Conservation (phyloP, 768 basidiomycete species). For the Mycena galopus region DNA sequence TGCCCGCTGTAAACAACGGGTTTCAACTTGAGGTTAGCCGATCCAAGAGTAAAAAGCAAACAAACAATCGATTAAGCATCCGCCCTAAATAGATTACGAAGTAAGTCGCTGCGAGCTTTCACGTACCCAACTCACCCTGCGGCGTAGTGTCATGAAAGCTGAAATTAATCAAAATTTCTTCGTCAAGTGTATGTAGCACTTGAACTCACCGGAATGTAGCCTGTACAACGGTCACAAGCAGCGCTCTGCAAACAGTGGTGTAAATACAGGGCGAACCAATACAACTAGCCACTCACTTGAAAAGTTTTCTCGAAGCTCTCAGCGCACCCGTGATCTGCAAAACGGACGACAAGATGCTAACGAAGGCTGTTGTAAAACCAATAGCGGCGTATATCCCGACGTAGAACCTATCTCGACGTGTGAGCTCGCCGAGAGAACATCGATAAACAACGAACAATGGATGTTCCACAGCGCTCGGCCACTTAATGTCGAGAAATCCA, state of each 20-base stretch:
- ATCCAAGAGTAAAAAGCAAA: not conserved
- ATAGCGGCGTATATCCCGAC: conserved; percentile 76
- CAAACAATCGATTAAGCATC: conserved; percentile 83
- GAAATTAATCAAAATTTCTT: not conserved
- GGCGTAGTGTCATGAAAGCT: conserved; percentile 72
- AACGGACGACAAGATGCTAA: conserved; percentile 20
- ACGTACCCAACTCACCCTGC: conserved; percentile 59
- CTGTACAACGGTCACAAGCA: conserved; percentile 78
- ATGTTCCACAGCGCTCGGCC: conserved; percentile 67
- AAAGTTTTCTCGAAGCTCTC: conserved; percentile 60
- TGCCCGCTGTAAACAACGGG: conserved; percentile 18
- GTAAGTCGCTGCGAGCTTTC: not conserved
- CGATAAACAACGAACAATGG: conserved; percentile 58
- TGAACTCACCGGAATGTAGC: conserved; percentile 86
- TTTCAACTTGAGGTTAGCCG: not conserved
- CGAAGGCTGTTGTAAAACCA: conserved; percentile 44
- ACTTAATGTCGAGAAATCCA: conserved; percentile 46
- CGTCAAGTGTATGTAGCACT: not conserved
- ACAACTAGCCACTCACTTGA: conserved; percentile 50
- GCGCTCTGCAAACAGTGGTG: conserved; percentile 48
- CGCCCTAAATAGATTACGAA: conserved; percentile 64
- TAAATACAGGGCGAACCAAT: conserved; percentile 40
- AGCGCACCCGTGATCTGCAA: conserved; percentile 73
- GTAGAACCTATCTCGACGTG: conserved; percentile 55
- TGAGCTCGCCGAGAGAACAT: not conserved